Evolutionary conservation across 805 yeast species (phyloP).

Genomic region (Tetrapisispora taiwanensis): DNA sequence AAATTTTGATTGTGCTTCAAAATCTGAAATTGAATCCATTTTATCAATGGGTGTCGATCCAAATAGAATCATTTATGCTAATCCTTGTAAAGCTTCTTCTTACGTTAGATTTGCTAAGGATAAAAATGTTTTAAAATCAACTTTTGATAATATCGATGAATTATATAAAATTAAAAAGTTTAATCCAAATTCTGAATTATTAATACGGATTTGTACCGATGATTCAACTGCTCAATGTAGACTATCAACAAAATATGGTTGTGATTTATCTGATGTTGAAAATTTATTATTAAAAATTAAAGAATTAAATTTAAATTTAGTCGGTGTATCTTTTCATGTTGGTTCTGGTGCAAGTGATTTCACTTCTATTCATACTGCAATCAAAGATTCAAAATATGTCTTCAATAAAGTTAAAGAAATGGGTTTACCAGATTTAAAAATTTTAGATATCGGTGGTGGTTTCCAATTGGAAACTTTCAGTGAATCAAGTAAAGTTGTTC

Average conservation of each 20-base stretch:
- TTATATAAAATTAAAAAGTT: slow-evolving; percentile 55
- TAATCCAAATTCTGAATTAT: slow-evolving; percentile 61
- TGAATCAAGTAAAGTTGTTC: slow-evolving; percentile 48
- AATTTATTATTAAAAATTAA: slow-evolving; percentile 52
- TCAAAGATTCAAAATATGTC: slow-evolving; percentile 55
- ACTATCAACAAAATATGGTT: slow-evolving; percentile 83
- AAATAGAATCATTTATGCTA: slow-evolving; percentile 72
- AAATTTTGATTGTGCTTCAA: slow-evolving; percentile 90
- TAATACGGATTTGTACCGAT: slow-evolving; percentile 80
- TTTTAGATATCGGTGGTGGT: slow-evolving; percentile 92
- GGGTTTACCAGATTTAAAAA: slow-evolving; percentile 33
- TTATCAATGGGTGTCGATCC: slow-evolving; percentile 55
- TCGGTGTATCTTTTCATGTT: slow-evolving; percentile 89
- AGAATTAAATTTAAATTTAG: slow-evolving; percentile 50
- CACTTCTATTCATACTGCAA: slow-evolving; percentile 55
- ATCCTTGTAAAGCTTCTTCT: slow-evolving; percentile 86
- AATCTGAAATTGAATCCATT: slow-evolving; percentile 64
- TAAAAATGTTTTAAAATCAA: slow-evolving; percentile 54
- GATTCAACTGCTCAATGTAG: slow-evolving; percentile 82
- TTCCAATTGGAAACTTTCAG: slow-evolving; percentile 57
- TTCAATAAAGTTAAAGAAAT: slow-evolving; percentile 45
- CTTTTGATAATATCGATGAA: slow-evolving; percentile 85
- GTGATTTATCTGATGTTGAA: slow-evolving; percentile 45
- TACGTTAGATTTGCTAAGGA: slow-evolving; percentile 63
- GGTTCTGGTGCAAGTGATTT: slow-evolving; percentile 88